Percentiles rank a stretch among this genome's conserved stretches.
phyloP scores from a whole-genome alignment of 345 rosid species.

The Erodium maritimum region DNA sequence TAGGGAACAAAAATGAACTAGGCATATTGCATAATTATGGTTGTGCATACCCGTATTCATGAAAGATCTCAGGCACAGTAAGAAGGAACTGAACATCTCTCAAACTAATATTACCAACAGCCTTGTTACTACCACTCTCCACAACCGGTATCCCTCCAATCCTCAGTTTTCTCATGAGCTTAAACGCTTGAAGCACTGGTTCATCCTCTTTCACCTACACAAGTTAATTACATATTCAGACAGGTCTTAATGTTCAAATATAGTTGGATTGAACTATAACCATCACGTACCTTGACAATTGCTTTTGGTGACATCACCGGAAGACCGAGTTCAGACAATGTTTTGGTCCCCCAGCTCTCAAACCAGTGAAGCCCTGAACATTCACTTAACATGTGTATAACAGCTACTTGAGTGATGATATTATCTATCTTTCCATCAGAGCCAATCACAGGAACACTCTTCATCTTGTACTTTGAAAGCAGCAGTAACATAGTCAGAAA shows the following conservation, averaged over 20 bases:
- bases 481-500: slow-evolving; percentile 85
- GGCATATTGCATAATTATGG: not conserved
- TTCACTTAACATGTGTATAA: slow-evolving; percentile 94
- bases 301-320: slow-evolving; percentile 44
- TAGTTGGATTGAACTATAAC: no score
- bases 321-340: slow-evolving; percentile 78
- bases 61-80: slow-evolving; percentile 89
- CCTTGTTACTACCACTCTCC: slow-evolving; percentile 36
- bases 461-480: slow-evolving; percentile 97
- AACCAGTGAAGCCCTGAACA: slow-evolving; percentile 92
- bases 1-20: no score
- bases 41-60: slow-evolving; percentile 28
- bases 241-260: no score
- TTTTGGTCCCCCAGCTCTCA: slow-evolving; percentile 87
- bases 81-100: slow-evolving; percentile 84
- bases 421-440: slow-evolving; percentile 63
- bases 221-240: no score
- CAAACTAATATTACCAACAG: slow-evolving; percentile 82
- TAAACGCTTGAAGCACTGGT: no score
- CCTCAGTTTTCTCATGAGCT: no score
- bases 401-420: slow-evolving; percentile 84
- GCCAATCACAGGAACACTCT: slow-evolving; percentile 86
- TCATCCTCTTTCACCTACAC: no score
- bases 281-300: slow-evolving; percentile 41
- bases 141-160: no score